Base-by-base conservation (phyloP, 805 yeast species). In the Suhomyces kilbournensis region DNA sequence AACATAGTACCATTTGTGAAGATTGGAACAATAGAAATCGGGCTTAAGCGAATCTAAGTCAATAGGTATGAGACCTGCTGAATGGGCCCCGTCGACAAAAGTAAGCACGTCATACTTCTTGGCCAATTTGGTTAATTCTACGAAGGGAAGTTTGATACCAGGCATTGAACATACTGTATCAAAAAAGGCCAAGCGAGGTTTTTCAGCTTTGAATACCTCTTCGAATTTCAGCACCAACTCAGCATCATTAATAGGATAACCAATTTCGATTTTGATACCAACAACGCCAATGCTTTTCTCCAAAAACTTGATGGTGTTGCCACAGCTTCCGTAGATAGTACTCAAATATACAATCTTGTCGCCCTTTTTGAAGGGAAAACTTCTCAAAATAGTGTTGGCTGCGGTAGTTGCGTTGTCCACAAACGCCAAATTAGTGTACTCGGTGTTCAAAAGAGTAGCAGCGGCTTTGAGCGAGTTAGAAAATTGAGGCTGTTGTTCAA, bases 21-120 rank as follows among this genome's bases (percentile, higher is more conserved):
- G 68, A 60, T 86, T 87, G 19, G 85, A 67, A 22, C 78, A 72
- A 61, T 74, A 79, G 62, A 84, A 86, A 59, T 85, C 90, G 0
- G 90, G 88, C 46, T 73, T 56, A 22, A 79, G 56, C 10, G 60
- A 60, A 10, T 64, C 66, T 34, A 83, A 57, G 45, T 75, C 69
- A n/a, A 80, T 50, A 8, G 78, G 77, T 28, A 80, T 59, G 50
- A 76, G 67, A 0, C 93, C 93, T 34, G 82, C 72, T 1, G 82
- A 79, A 61, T 87, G 93, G 4, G 92, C 93, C 12, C 87, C 93
- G 63, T 87, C 93, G 23, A 87, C 76, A 43, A 84, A 66, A 3
- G 88, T 80, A 45, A 83, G 54, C 4, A 81, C 79, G 12, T 68
- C 65, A 46, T 80, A 66, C 47, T 77, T 65, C 12, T 68, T 63